phyloP scores from a whole-genome alignment of 2,329 filamentous ascomycete species.

The Dothideomycetidae sp. region DNA sequence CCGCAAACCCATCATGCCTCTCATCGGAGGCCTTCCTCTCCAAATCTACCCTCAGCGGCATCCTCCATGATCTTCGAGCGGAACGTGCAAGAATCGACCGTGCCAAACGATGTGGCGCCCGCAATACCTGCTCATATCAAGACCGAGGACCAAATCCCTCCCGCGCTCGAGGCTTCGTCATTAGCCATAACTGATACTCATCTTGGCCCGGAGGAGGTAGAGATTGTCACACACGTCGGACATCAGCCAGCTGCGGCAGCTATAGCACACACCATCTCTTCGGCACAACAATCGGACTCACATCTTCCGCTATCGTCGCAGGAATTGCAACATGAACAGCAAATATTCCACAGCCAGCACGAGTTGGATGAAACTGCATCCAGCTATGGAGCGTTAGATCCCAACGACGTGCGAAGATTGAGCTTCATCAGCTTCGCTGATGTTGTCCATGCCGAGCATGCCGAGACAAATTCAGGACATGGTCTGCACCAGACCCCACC shows the following conservation, averaged over 20 bases:
- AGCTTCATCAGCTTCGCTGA: constrained; percentile 97
- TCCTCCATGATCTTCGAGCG: constrained; percentile 76
- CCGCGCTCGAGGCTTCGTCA: constrained; percentile 80
- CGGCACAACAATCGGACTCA: constrained; percentile 11
- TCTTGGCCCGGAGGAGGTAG: constrained; percentile 75
- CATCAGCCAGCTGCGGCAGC: constrained; percentile 66
- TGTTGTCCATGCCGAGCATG: constrained; percentile 73
- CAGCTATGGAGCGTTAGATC: constrained; percentile 65
- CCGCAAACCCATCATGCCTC: constrained; percentile 32
- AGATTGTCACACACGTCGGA: constrained; percentile 76
- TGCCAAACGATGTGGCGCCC: constrained; percentile 55
- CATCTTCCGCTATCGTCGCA: constrained; percentile 10
- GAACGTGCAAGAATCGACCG: constrained; percentile 69
- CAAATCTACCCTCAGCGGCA: constrained; percentile 64
- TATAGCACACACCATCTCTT: constrained; percentile 29
- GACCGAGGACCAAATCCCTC: constrained; percentile 85
- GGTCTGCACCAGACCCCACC: constrained; percentile 55
- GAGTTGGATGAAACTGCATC: constrained; percentile 47
- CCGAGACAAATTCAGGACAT: constrained; percentile 28
- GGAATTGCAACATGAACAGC: constrained; percentile 11
- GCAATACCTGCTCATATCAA: constrained; percentile 89
- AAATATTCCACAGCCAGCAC: not conserved
- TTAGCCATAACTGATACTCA: constrained; percentile 79
- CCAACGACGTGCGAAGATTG: constrained; percentile 63
- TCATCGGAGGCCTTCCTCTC: constrained; percentile 45